These are phyloP conservation scores for Colletotrichum endophyticum DNA, from an alignment of 2,329 filamentous ascomycete species.

Conservation along the genomic window DNA sequence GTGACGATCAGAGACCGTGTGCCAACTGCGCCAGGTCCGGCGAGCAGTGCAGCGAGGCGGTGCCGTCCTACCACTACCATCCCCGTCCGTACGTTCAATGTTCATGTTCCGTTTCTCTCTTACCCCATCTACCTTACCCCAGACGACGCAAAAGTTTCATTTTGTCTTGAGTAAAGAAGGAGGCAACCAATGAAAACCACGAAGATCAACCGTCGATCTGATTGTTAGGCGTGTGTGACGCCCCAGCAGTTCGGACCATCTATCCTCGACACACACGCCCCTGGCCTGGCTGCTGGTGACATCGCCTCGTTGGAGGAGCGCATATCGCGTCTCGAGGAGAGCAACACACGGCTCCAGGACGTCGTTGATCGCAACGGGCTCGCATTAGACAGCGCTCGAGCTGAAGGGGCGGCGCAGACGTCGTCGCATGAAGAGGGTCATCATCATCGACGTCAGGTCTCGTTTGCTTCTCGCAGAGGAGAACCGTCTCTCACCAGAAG, in stretches of 20 bases:
- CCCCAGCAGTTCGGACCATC: slow-evolving; percentile 24
- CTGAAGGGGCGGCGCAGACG: background rate
- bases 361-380: background rate
- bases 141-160: background rate
- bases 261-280: background rate
- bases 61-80: background rate
- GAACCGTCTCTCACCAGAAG: background rate
- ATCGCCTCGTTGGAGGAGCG: background rate
- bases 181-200: background rate
- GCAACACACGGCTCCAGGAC: background rate
- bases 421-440: background rate
- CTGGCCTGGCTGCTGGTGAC: background rate
- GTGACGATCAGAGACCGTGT: slow-evolving; percentile 26
- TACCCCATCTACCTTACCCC: background rate
- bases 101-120: background rate
- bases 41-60: slow-evolving; percentile 18
- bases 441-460: background rate
- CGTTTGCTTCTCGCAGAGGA: background rate
- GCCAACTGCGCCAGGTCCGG: slow-evolving; percentile 28
- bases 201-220: background rate
- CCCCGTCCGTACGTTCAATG: background rate
- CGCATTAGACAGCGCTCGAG: background rate
- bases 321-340: background rate
- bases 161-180: background rate
- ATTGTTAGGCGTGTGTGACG: background rate